Evolutionary conservation across 1,284 basidiomycete genomes (phyloP).

Genomic region (Trametes polyzona): DNA sequence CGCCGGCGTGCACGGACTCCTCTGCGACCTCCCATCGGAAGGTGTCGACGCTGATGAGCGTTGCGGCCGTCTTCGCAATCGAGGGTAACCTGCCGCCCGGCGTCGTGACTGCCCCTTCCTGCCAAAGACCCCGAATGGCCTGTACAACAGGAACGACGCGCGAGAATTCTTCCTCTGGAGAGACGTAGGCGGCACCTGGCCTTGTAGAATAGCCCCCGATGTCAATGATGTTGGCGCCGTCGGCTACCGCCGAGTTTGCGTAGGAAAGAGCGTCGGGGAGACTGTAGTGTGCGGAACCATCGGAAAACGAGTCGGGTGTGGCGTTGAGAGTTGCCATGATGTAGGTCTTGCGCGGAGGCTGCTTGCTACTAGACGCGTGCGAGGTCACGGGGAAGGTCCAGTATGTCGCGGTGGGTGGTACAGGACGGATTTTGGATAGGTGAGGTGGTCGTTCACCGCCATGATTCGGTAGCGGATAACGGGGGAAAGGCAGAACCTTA

Average conservation of each 20-base stretch:
- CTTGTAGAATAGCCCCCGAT: conserved; percentile 95
- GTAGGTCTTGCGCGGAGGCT: conserved; percentile 51
- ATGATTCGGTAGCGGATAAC: conserved; percentile 43
- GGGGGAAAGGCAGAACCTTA: conserved; percentile 70
- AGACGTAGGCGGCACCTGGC: conserved; percentile 74
- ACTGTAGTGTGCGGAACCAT: conserved; percentile 70
- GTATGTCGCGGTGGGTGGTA: conserved; percentile 55
- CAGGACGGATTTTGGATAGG: conserved; percentile 21
- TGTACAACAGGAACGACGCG: conserved; percentile 78
- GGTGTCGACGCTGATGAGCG: conserved; percentile 89
- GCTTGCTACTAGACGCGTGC: conserved; percentile 24
- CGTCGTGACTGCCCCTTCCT: conserved; percentile 18
- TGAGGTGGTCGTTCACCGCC: conserved; percentile 14
- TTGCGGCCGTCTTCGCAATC: conserved; percentile 31
- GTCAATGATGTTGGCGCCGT: conserved; percentile 83
- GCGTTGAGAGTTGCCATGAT: conserved; percentile 96
- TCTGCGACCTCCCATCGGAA: conserved; percentile 87
- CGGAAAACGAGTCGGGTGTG: conserved; percentile 98
- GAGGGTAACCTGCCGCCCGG: neutral
- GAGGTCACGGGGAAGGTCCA: conserved; percentile 51
- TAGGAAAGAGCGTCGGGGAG: conserved; percentile 56
- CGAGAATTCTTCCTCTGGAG: conserved; percentile 72
- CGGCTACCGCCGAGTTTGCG: conserved; percentile 45
- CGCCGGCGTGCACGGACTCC: conserved; percentile 81
- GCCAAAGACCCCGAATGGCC: conserved; percentile 39